Base-by-base conservation (phyloP, 1,284 basidiomycete species). In the Trametes pubescens region DNA sequence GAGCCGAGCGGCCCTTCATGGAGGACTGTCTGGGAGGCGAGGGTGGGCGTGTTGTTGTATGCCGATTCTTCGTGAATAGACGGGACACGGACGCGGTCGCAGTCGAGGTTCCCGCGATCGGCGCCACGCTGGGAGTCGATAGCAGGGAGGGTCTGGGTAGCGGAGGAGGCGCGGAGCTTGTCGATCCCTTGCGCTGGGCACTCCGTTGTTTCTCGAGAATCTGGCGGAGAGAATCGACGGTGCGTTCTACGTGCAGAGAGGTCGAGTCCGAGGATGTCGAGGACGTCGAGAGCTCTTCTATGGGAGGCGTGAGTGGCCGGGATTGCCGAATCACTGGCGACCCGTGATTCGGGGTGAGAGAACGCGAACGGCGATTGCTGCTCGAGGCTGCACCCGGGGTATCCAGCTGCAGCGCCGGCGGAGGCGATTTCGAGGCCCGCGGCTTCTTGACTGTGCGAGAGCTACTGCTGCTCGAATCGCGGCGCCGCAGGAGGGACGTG, bases 61-160 rank as follows among this genome's bases (percentile, higher is more conserved):
- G 76, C 24, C 75, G 68, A 49, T 70, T 54, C 55, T 76, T 77
- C 0, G 90, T 90, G 69, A 88, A 90, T n/a, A 92, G 80, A 16
- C 88, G 81, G 18, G 90, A 91, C 57, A 93, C 81, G 44, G 86
- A 89, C 0, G 91, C 91, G 0, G 91, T 93, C 0, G 91, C 87
- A 7, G 80, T 90, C 4, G 88, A 90, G 1, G 88, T 88, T 29
- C 84, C 80, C 7, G 84, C 80, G 26, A 81, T 76, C 4, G 88
- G 80, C 3, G 75, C 75, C 1, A 86, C 84, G 5, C 81, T 77
- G 0, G 89, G 86, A 9, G 74, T 73, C 10, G 58, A 64, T 18
- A 76, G 69, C 16, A 74, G 65, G 1, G 74, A 57, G 1, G 75
- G 75, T 16, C 78, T 68, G 18, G 83, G 82, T 47, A 76, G 73